Base-by-base conservation (phyloP, 2,329 filamentous ascomycete genomes). In the Aspergillus flavus region DNA sequence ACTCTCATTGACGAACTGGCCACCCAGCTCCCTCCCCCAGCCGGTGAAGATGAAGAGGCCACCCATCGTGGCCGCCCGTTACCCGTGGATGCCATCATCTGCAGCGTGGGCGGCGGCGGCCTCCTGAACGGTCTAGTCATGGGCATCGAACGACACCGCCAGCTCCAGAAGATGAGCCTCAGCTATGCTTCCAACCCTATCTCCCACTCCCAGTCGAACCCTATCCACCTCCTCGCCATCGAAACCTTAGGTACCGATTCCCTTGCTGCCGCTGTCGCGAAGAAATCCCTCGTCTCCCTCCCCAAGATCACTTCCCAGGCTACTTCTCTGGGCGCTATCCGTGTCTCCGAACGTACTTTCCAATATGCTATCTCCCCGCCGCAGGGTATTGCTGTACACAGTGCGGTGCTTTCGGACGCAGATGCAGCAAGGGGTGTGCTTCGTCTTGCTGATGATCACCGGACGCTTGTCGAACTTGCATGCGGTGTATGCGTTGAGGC, bases 361-460 rank as follows among this genome's bases (percentile, higher is more conserved):
- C 84, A 88, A 66, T 89, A 91, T 76, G 87, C 85, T 0, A 77
- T 83, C 50, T 73, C 77, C 59, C 79, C 81, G 26, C 70, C 78
- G 19, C 76, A 76, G 2, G 76, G 80, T 1, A 75, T 85, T 43
- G 81, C 82, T 50, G 85, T 90, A 28, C 82, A 82, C 43, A 88
- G 85, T 65, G 79, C 86, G 3, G 89, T 93, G 0, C 81, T 95
- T 10, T 84, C 83, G 2, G 92, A 96, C 71, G 88, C 87, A 4
- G 91, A 95, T 72, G 94, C 94, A 0, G 92, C 91, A 23, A 86
- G 89, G 78, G 93, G 89, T 3, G 91, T 90, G 59, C 88, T 90
- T 71, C 83, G 87, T 28, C 89, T 97, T 65, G 89, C 92, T 11
- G 91, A 97, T 68, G 93, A 96, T 64, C 91, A 94, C 70, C 82